Percentiles rank a stretch among this genome's conserved stretches.
Conservation (phyloP, 148 eudicot species). For the Rhododendron griersonianum region DNA sequence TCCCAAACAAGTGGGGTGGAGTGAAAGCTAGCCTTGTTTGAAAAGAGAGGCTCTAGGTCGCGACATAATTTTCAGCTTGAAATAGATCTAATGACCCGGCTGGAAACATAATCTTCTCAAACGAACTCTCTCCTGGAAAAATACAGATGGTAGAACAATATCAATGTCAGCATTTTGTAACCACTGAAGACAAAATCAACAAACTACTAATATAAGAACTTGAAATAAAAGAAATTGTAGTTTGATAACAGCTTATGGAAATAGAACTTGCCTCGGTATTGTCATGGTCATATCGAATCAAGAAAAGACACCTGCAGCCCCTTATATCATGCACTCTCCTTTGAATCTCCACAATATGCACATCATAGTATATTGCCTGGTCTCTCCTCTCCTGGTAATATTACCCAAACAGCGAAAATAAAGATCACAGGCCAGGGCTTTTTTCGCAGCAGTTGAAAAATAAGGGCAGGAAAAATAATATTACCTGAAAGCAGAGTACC, state of each 20-base stretch:
- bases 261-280: constrained; percentile 47
- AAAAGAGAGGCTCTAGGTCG: not conserved
- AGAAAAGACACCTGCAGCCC: constrained; percentile 94
- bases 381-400: constrained; percentile 65
- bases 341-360: constrained; percentile 49
- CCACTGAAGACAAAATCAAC: not conserved
- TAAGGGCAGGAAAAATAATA: not conserved
- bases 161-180: not conserved
- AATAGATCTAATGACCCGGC: constrained; percentile 23
- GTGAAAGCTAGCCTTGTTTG: not conserved
- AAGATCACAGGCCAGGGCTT: not conserved
- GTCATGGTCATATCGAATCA: constrained; percentile 68
- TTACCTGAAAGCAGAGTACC: constrained; percentile 87
- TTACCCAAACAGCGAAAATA: constrained; percentile 2
- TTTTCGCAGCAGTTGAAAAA: not conserved
- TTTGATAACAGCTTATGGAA: not conserved
- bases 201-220: not conserved
- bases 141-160: not conserved
- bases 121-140: constrained; percentile 61
- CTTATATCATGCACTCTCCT: constrained; percentile 82
- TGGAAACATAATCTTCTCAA: constrained; percentile 68
- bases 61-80: not conserved
- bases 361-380: constrained; percentile 69
- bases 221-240: not conserved
- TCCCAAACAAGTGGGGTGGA: not conserved